These are phyloP conservation scores for Pyrenopolyporus hunteri DNA, from an alignment of 495 filamentous ascomycete species.

Conservation along the genomic window DNA sequence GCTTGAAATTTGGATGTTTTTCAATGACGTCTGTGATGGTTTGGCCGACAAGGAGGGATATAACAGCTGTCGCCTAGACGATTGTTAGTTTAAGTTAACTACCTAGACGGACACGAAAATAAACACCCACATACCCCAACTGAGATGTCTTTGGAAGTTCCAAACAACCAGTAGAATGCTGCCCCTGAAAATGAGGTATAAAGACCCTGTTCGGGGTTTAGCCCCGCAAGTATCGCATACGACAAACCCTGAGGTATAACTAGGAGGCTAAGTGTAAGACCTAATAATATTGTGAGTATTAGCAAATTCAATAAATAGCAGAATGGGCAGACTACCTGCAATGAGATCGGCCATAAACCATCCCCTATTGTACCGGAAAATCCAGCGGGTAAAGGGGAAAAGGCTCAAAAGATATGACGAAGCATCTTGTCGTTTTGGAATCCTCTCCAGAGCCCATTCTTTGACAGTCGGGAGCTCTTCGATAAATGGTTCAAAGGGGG, in stretches of 20 bases:
- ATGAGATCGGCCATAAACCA: slow-evolving; percentile 1
- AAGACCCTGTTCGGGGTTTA: slow-evolving; percentile 7
- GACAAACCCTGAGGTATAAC: slow-evolving; percentile 10
- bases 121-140: not conserved
- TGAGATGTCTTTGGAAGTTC: slow-evolving; percentile 5
- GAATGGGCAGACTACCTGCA: not conserved
- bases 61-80: slow-evolving; percentile 1
- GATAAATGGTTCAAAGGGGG: slow-evolving; percentile 1
- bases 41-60: slow-evolving; percentile 7
- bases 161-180: not conserved
- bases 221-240: not conserved
- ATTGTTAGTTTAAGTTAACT: not conserved
- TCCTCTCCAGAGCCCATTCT: not conserved
- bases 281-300: not conserved
- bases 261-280: slow-evolving; percentile 1
- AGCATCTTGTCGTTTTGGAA: not conserved
- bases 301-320: not conserved
- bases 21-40: not conserved
- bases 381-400: not conserved
- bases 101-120: not conserved
- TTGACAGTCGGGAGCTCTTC: slow-evolving; percentile 1
- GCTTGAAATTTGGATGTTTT: not conserved
- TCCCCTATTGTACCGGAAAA: not conserved
- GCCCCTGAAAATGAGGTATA: not conserved
- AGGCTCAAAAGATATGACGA: not conserved